phyloP scores from a whole-genome alignment of 2,329 filamentous ascomycete genomes.

The Neonectria hederae region DNA sequence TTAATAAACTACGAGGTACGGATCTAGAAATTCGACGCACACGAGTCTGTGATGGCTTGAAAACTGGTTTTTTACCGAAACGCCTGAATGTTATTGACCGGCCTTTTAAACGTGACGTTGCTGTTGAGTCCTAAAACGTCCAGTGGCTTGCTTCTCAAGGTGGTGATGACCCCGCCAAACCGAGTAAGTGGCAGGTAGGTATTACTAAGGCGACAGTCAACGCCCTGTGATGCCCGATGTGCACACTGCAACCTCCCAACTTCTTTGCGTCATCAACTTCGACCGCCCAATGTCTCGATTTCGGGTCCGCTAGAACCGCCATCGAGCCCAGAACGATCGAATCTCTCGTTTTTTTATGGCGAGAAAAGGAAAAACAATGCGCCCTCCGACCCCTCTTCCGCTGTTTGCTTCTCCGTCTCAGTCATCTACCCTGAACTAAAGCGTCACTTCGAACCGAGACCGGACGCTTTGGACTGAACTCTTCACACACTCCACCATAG shows the following conservation, averaged over 20 bases:
- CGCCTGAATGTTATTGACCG: neutral
- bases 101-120: too few relatives aligned
- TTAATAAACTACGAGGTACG: neutral
- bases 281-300: neutral
- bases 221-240: neutral
- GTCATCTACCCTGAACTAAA: neutral
- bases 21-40: neutral
- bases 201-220: conserved; percentile 11
- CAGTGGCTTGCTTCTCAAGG: neutral
- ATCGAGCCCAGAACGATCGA: neutral
- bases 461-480: neutral
- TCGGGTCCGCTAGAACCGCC: neutral
- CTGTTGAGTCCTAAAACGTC: neutral
- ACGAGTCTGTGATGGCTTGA: neutral
- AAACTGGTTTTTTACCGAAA: too few relatives aligned
- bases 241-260: neutral
- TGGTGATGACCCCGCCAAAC: conserved; percentile 15
- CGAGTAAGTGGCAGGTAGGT: neutral
- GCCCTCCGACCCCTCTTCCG: neutral
- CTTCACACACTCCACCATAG: neutral
- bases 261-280: neutral
- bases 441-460: neutral
- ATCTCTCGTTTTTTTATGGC: neutral
- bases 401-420: neutral
- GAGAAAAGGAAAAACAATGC: neutral